These are phyloP conservation scores for Brachypodium distachyon DNA, from an alignment of 202 grass and related monocot species.

Conservation along the genomic window DNA sequence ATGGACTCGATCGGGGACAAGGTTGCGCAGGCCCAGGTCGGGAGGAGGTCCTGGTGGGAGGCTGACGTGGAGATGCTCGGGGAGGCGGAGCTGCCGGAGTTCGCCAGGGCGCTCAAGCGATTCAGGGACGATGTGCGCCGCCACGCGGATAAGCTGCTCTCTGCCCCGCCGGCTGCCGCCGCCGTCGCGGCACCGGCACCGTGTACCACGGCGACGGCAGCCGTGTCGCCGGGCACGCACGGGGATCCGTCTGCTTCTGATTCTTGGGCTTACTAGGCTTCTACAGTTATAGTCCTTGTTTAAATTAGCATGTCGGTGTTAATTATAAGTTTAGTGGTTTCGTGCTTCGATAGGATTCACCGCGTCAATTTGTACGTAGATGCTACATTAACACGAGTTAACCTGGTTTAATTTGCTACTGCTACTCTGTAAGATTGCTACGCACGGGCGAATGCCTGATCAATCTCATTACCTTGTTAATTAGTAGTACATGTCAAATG, in stretches of 20 bases:
- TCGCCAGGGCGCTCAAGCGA: not conserved
- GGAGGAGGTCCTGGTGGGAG: not conserved
- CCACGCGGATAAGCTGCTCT: not conserved
- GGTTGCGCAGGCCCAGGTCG: not conserved
- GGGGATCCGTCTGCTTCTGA: not conserved
- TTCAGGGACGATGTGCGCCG: not conserved
- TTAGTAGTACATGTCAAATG: no score
- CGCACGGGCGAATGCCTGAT: not conserved
- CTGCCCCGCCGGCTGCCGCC: not conserved
- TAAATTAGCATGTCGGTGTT: not conserved
- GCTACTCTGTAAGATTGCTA: not conserved
- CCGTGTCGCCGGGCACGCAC: not conserved
- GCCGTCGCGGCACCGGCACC: not conserved
- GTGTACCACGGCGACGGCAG: not conserved
- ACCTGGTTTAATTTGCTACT: not conserved
- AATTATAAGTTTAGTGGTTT: not conserved
- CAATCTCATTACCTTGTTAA: not conserved
- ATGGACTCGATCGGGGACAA: not conserved
- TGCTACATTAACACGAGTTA: not conserved
- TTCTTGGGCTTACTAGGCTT: not conserved
- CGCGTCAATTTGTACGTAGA: not conserved
- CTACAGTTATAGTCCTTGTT: not conserved
- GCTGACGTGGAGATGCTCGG: not conserved
- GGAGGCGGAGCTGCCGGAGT: constrained; percentile 6
- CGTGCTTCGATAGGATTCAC: not conserved